These are phyloP conservation scores for Petunia secreta DNA, from an alignment of 257 asterid species.

Conservation along the genomic window DNA sequence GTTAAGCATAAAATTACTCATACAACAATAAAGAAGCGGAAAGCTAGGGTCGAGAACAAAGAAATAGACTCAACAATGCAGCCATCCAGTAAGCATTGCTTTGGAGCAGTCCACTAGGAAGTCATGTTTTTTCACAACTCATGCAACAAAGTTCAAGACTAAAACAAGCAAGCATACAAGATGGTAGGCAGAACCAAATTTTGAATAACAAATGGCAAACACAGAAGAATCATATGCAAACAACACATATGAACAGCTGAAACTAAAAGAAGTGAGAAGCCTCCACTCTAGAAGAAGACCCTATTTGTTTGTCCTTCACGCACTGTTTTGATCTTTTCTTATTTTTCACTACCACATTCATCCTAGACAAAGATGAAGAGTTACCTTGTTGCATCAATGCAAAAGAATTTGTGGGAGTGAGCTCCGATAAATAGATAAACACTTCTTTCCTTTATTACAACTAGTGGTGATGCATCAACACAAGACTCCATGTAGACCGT, in stretches of 20 bases:
- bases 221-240: neutral
- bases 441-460: constrained; percentile 62
- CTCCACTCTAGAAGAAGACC: neutral
- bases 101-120: neutral
- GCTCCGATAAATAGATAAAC: constrained; percentile 76
- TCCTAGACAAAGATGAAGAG: neutral
- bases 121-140: neutral
- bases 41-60: neutral
- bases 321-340: neutral
- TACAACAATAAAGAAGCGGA: neutral
- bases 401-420: constrained; percentile 79
- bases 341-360: neutral
- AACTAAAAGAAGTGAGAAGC: neutral
- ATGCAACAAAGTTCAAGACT: neutral
- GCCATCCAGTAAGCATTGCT: neutral
- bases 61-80: neutral
- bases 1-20: neutral
- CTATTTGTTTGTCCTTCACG: neutral
- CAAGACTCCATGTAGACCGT: constrained; percentile 78
- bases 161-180: neutral
- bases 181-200: neutral
- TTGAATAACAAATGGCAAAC: neutral
- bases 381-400: constrained; percentile 76
- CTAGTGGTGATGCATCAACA: constrained; percentile 95
- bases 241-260: neutral